Conservation (phyloP, 208 protist genomes). For the Trypanosoma congolense region DNA sequence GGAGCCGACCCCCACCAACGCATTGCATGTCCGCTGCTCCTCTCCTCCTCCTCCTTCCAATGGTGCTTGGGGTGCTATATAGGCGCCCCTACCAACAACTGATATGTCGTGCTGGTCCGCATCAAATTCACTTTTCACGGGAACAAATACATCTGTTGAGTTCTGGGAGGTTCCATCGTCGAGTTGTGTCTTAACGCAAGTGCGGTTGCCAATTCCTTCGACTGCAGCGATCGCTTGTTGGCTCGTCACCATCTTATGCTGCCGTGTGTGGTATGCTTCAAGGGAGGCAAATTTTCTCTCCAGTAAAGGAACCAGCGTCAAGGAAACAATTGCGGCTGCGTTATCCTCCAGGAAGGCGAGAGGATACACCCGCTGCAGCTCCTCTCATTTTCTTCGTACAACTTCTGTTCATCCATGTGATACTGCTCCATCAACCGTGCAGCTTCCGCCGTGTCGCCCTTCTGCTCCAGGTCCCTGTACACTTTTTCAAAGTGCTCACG, state of each 20-base stretch:
- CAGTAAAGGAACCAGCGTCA: conserved; percentile 22
- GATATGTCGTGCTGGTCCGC: background rate
- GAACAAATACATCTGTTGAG: background rate
- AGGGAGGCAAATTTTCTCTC: conserved; percentile 15
- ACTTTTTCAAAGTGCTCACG: conserved; percentile 9
- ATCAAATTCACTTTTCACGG: conserved; percentile 7
- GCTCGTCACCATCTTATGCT: background rate
- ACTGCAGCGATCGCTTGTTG: background rate
- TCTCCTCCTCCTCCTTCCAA: background rate
- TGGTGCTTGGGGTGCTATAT: background rate
- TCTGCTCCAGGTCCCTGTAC: conserved; percentile 3
- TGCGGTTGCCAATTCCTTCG: background rate
- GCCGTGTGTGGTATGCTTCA: conserved; percentile 2
- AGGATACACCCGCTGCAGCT: conserved; percentile 29
- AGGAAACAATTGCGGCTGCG: conserved; percentile 18
- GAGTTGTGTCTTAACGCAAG: too few species aligned
- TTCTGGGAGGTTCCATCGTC: too few species aligned
- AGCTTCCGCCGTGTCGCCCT: conserved; percentile 27
- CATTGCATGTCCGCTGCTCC: too few species aligned
- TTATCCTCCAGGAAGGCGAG: conserved; percentile 42
- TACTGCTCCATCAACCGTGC: conserved; percentile 15
- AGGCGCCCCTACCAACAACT: conserved; percentile 15
- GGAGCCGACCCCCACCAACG: too few species aligned
- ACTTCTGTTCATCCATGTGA: conserved; percentile 33
- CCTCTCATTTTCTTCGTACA: conserved; percentile 29